phyloP scores from a whole-genome alignment of 805 yeast genomes.

The Hanseniaspora clermontiae region DNA sequence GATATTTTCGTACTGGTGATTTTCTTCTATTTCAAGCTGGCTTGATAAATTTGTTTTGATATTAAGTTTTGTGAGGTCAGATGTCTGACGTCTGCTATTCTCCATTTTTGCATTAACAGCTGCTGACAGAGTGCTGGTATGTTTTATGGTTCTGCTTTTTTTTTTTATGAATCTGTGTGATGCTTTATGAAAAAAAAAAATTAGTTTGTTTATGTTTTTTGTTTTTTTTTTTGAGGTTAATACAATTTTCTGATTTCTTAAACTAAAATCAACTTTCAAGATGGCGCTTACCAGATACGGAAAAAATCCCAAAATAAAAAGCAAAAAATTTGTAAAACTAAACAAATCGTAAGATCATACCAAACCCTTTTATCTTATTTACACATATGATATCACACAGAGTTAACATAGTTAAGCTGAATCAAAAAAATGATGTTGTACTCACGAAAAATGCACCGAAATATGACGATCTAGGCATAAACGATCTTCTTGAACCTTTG shows the following conservation, averaged over 20 bases:
- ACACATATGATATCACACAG: neutral
- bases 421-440: neutral
- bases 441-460: neutral
- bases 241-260: neutral
- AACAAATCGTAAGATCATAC: neutral
- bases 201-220: neutral
- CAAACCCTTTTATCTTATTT: neutral
- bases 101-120: neutral
- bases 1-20: constrained; percentile 2
- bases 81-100: neutral
- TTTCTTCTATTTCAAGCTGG: neutral
- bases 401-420: neutral
- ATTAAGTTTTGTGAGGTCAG: neutral
- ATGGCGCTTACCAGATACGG: neutral
- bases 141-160: neutral
- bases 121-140: neutral
- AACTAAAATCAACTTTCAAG: neutral
- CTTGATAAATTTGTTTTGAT: neutral
- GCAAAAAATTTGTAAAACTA: neutral
- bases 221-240: neutral
- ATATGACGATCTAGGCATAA: neutral
- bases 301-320: neutral
- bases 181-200: neutral
- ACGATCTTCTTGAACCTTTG: neutral
- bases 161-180: neutral